These are phyloP conservation scores for Zizania latifolia DNA, from an alignment of 176 grass and related monocot genomes.

Conservation along the genomic window DNA sequence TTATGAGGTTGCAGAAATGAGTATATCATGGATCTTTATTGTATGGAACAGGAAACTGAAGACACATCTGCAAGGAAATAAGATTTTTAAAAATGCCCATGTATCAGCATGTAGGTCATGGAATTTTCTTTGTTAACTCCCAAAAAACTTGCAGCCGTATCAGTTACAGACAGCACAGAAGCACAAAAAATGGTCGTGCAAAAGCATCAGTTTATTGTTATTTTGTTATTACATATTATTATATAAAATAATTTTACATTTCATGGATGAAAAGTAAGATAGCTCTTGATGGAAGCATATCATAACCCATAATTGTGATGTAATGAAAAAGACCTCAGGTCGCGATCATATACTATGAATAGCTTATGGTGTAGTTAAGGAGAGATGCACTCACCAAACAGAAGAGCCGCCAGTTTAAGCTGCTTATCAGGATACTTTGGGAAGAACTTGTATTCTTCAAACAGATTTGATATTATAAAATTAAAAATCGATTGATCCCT, in stretches of 20 bases:
- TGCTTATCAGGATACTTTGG: slow-evolving; percentile 80
- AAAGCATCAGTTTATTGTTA: background rate
- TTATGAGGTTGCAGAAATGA: slow-evolving; percentile 7
- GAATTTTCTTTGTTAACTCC: background rate
- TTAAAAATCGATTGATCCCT: slow-evolving; percentile 63
- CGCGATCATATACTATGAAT: slow-evolving; percentile 1
- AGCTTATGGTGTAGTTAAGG: background rate
- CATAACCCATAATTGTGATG: background rate
- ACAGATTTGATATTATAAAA: slow-evolving; percentile 75
- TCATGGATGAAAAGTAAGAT: background rate
- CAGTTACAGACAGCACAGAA: background rate
- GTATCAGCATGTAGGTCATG: background rate
- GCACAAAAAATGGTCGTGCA: background rate
- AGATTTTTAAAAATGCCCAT: background rate
- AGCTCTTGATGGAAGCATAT: background rate
- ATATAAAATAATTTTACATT: background rate
- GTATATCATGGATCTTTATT: background rate
- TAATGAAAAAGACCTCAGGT: background rate
- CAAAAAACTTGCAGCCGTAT: background rate
- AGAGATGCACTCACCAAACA: slow-evolving; percentile 60
- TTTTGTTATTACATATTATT: background rate
- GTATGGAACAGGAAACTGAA: background rate
- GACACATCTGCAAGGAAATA: background rate
- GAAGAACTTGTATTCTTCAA: slow-evolving; percentile 93
- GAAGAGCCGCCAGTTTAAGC: slow-evolving; percentile 71